Evolutionary conservation across 306 rosid species (phyloP).

Genomic region (Malus asiatica): DNA sequence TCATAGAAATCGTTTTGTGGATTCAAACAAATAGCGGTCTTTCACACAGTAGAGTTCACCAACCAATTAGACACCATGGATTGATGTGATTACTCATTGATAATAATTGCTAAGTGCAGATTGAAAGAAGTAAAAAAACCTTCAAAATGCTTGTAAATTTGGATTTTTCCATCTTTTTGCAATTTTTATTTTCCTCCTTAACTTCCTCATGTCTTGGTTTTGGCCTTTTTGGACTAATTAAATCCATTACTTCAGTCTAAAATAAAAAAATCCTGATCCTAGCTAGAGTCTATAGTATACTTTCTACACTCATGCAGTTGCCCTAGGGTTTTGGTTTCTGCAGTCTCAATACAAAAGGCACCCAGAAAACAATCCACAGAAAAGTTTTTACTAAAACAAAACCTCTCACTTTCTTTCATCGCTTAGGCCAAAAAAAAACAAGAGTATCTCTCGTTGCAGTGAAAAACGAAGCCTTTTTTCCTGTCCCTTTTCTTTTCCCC

Average conservation of each 20-base stretch:
- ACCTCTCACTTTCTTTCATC: background rate
- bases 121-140: background rate
- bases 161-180: background rate
- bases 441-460: background rate
- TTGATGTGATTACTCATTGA: background rate
- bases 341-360: constrained; percentile 13
- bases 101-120: too few species aligned
- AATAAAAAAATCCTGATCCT: background rate
- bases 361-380: constrained; percentile 13
- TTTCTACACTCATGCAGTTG: background rate
- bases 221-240: background rate
- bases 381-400: background rate
- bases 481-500: constrained; percentile 3
- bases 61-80: background rate
- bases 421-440: background rate
- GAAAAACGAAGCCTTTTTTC: constrained; percentile 32
- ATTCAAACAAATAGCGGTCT: background rate
- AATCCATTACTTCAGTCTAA: background rate
- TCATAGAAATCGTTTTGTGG: background rate
- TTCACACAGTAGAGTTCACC: background rate
- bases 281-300: background rate
- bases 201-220: background rate
- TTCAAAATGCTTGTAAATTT: background rate
- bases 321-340: constrained; percentile 6
- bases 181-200: background rate